Conservation (phyloP, 805 yeast species). For the Kregervanrija delftensis region DNA sequence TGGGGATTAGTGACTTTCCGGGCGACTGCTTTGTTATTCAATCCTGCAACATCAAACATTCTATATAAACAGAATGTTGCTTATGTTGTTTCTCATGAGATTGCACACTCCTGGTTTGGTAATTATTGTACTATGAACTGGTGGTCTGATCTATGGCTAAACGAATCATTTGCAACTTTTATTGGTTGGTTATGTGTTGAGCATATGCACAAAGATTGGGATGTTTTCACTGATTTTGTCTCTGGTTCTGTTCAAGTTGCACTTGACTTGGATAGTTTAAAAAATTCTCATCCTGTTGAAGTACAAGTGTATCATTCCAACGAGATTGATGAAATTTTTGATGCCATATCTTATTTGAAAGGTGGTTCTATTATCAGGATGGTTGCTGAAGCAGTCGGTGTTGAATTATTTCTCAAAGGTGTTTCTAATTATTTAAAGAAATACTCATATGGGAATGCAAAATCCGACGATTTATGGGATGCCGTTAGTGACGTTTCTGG, state of each 20-base stretch:
- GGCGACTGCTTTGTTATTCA: constrained; percentile 48
- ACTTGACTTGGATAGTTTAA: constrained; percentile 47
- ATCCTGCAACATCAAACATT: constrained; percentile 39
- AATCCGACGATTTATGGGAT: constrained; percentile 66
- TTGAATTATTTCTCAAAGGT: constrained; percentile 62
- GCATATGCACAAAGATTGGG: constrained; percentile 73
- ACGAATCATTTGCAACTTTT: constrained; percentile 89
- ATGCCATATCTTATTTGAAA: constrained; percentile 72
- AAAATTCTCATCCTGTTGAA: constrained; percentile 73
- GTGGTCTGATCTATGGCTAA: constrained; percentile 91
- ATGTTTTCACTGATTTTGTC: constrained; percentile 54
- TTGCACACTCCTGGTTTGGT: constrained; percentile 92
- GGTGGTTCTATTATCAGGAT: constrained; percentile 75
- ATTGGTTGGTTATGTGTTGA: constrained; percentile 69
- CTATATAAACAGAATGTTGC: constrained; percentile 64
- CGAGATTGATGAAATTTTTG: constrained; percentile 78
- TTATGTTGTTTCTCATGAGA: constrained; percentile 78
- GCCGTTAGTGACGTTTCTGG: constrained; percentile 59
- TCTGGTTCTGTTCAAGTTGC: constrained; percentile 46
- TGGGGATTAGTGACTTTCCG: constrained; percentile 77
- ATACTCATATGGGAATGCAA: constrained; percentile 64
- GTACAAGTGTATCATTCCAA: constrained; percentile 74
- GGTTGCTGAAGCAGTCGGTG: constrained; percentile 68
- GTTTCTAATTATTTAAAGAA: constrained; percentile 61
- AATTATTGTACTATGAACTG: constrained; percentile 85